Conservation (phyloP, 1,284 basidiomycete species). For the Neotropicomus parvogracilis region DNA sequence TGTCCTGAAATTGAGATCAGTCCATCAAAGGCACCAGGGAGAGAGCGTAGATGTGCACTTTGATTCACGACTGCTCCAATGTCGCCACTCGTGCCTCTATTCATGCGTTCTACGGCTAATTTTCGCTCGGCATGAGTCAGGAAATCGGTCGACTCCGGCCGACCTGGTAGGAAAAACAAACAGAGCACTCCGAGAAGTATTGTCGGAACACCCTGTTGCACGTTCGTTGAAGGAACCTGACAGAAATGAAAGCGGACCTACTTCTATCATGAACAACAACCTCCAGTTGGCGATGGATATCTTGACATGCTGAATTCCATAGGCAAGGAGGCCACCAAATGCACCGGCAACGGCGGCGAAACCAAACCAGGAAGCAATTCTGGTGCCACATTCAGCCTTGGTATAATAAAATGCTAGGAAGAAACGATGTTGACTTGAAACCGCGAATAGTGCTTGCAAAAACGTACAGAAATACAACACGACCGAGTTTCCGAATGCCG, state of each 20-base stretch:
- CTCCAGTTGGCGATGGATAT: conserved; percentile 56
- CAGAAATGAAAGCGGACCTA: conserved; percentile 19
- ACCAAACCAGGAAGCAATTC: conserved; percentile 76
- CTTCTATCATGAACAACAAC: conserved; percentile 76
- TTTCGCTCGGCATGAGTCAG: conserved; percentile 70
- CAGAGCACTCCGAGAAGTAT: conserved; percentile 66
- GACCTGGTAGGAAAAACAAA: conserved; percentile 65
- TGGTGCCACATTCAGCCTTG: conserved; percentile 64
- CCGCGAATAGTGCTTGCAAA: background rate
- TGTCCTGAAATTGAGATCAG: conserved; percentile 41
- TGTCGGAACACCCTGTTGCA: conserved; percentile 56
- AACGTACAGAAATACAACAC: conserved; percentile 69
- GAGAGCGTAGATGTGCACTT: conserved; percentile 37
- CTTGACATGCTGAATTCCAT: conserved; percentile 61
- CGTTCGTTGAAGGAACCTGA: background rate
- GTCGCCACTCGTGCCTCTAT: conserved; percentile 65
- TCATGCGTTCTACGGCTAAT: conserved; percentile 72
- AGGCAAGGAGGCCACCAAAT: conserved; percentile 72
- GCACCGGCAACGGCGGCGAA: conserved; percentile 78
- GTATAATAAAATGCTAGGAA: conserved; percentile 69
- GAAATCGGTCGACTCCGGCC: conserved; percentile 73
- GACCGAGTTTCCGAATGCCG: conserved; percentile 44
- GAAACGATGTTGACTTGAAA: conserved; percentile 1
- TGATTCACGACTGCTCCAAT: conserved; percentile 63
- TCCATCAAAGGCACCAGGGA: background rate